phyloP scores from a whole-genome alignment of 2,329 filamentous ascomycete species.

The Sarocladium kiliense region DNA sequence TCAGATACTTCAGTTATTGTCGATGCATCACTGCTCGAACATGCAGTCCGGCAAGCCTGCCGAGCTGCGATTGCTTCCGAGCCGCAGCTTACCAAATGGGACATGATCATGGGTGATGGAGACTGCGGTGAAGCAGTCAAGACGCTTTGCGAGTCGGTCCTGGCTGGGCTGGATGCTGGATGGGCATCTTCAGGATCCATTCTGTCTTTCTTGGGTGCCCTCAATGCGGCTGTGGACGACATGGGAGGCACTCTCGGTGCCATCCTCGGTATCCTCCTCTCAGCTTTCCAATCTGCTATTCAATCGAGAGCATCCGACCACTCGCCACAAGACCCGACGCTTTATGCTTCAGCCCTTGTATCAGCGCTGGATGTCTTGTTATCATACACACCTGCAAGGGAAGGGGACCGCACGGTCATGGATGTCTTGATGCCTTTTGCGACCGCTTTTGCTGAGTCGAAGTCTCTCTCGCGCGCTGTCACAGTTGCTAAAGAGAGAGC shows the following conservation, averaged over 20 bases:
- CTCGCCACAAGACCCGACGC: constrained; percentile 4
- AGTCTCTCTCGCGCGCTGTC: constrained; percentile 41
- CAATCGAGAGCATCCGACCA: constrained; percentile 14
- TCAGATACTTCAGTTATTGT: constrained; percentile 14
- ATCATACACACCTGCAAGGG: constrained; percentile 20
- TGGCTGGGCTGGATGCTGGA: constrained; percentile 22
- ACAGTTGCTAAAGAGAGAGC: constrained; percentile 22
- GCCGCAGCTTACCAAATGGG: constrained; percentile 38
- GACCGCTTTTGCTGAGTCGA: constrained; percentile 46
- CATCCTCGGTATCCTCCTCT: constrained; percentile 24
- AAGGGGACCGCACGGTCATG: constrained; percentile 53
- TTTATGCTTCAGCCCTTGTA: constrained; percentile 17
- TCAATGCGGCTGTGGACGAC: constrained; percentile 44
- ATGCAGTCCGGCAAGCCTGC: constrained; percentile 21
- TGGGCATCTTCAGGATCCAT: constrained; percentile 24
- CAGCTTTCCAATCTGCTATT: constrained; percentile 39
- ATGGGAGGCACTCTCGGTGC: constrained; percentile 32
- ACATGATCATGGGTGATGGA: constrained; percentile 54
- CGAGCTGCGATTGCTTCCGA: constrained; percentile 28
- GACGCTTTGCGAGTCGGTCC: constrained; percentile 20
- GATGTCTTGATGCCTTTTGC: constrained; percentile 69
- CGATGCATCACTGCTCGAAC: constrained; percentile 22
- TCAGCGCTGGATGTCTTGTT: constrained; percentile 18
- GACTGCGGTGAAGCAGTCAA: constrained; percentile 32
- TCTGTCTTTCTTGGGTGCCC: constrained; percentile 19